Evolutionary conservation across 129 eudicot species (phyloP).

Genomic region (Heracleum sosnowskyi): DNA sequence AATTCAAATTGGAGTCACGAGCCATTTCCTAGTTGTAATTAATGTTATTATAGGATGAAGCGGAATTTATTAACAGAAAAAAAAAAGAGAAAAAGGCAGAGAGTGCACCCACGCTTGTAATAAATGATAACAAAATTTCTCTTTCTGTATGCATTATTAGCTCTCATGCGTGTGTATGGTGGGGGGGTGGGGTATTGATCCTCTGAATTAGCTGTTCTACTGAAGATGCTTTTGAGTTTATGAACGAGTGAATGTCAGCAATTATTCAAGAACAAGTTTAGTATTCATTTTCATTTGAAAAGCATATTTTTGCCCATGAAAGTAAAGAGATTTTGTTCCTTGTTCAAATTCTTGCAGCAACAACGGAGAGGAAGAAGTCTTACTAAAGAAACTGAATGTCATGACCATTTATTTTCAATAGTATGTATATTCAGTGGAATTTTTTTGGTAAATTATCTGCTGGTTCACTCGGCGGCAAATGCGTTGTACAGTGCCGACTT

Average conservation of each 20-base stretch:
- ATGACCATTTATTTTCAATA: conserved; percentile 59
- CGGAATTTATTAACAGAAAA: background rate
- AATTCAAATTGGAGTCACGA: background rate
- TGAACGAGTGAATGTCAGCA: background rate
- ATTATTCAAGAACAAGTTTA: background rate
- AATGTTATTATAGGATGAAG: background rate
- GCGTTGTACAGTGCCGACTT: conserved; percentile 65
- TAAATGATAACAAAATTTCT: background rate
- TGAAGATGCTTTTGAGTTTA: background rate
- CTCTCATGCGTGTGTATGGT: background rate
- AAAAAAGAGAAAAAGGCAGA: background rate
- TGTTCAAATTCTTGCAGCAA: conserved; percentile 41
- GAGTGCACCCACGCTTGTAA: background rate
- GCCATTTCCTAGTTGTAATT: background rate
- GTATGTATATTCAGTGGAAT: conserved; percentile 67
- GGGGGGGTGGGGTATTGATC: background rate
- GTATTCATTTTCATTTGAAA: background rate
- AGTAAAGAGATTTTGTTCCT: conserved; percentile 6
- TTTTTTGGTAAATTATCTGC: conserved; percentile 61
- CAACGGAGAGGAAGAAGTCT: conserved; percentile 31
- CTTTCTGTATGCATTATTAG: background rate
- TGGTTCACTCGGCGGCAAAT: conserved; percentile 81
- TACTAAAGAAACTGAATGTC: conserved; percentile 48
- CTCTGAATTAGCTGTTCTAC: background rate
- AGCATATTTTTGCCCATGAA: background rate